Conservation (phyloP, 352 stramenopile genomes). For the Saprolegnia diclina region DNA sequence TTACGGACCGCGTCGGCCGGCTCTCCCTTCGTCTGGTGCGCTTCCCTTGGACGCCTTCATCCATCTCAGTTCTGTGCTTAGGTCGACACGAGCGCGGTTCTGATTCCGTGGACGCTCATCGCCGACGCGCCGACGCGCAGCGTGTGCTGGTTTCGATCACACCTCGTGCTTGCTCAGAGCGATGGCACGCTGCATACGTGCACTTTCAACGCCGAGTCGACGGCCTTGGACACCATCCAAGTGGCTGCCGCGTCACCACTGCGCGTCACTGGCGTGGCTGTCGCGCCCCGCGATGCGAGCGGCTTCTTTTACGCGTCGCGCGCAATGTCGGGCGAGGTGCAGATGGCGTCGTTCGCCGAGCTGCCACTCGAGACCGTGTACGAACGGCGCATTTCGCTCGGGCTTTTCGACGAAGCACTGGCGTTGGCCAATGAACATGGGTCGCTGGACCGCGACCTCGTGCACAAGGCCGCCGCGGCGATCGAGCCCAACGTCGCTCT, state of each 20-base stretch:
- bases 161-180: background rate
- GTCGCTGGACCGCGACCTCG: slow-evolving; percentile 8
- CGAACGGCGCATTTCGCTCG: background rate
- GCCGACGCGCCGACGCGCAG: background rate
- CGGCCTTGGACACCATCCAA: background rate
- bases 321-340: background rate
- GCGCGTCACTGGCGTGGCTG: background rate
- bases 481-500: background rate
- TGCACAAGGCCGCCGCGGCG: slow-evolving; percentile 11
- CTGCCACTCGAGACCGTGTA: slow-evolving; percentile 10
- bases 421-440: background rate
- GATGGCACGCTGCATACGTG: background rate
- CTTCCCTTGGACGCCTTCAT: background rate
- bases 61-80: slow-evolving; percentile 1
- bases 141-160: slow-evolving; percentile 5
- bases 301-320: background rate
- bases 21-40: slow-evolving; percentile 21
- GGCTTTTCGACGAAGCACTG: slow-evolving; percentile 10
- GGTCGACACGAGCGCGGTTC: slow-evolving; percentile 18
- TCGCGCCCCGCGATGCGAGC: background rate
- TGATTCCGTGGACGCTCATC: slow-evolving; percentile 11
- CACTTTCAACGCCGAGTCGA: background rate
- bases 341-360: slow-evolving; percentile 1
- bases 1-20: background rate
- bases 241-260: background rate